Percentiles rank a stretch among this genome's conserved stretches.
phyloP scores from a whole-genome alignment of 1,139 yeast genomes.

The Candida sp. region DNA sequence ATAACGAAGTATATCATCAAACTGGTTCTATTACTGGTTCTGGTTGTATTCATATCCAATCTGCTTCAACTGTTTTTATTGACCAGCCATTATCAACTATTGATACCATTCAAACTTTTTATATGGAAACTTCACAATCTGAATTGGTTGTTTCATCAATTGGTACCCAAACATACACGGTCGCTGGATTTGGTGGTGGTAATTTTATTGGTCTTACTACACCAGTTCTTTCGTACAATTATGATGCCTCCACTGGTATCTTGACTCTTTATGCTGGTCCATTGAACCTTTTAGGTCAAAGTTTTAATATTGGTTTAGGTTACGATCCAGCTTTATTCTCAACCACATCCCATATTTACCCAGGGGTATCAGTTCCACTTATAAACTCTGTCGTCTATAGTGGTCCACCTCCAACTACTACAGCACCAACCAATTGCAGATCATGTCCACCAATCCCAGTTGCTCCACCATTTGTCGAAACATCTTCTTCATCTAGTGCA shows the following conservation, averaged over 20 bases:
- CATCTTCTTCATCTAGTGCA: not conserved
- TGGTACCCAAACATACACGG: constrained; percentile 17
- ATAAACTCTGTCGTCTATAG: constrained; percentile 13
- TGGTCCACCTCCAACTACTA: constrained; percentile 16
- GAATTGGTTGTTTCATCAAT: constrained; percentile 16
- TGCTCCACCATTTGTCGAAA: constrained; percentile 2
- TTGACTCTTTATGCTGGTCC: constrained; percentile 13
- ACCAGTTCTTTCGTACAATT: constrained; percentile 13
- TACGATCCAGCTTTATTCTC: constrained; percentile 11
- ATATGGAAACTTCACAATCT: constrained; percentile 15
- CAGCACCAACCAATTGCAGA: constrained; percentile 12
- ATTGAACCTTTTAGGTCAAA: constrained; percentile 7
- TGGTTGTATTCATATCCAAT: constrained; percentile 24
- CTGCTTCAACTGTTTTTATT: constrained; percentile 13
- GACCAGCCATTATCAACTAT: constrained; percentile 9
- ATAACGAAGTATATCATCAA: constrained; percentile 18
- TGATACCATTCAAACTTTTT: constrained; percentile 18
- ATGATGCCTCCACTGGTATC: constrained; percentile 16
- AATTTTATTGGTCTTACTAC: constrained; percentile 21
- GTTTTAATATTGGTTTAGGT: constrained; percentile 23
- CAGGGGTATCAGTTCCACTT: constrained; percentile 9
- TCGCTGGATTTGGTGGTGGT: constrained; percentile 30
- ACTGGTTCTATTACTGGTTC: constrained; percentile 16
- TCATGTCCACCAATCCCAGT: constrained; percentile 11
- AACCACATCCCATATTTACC: constrained; percentile 13